Conservation (phyloP, 2,329 filamentous ascomycete genomes). For the Aspergillus awamori region DNA sequence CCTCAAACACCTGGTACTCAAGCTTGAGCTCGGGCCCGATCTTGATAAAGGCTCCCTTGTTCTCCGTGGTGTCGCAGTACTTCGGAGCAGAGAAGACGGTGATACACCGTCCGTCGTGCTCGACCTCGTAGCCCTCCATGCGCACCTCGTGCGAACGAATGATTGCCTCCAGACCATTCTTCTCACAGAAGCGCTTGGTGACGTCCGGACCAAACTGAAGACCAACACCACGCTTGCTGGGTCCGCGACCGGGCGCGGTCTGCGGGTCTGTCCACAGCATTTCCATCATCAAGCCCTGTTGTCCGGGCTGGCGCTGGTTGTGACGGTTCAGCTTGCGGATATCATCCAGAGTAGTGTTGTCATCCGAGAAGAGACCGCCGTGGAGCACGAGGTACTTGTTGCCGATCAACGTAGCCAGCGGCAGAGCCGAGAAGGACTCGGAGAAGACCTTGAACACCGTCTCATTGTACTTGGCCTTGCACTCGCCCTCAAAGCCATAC, state of each 20-base stretch:
- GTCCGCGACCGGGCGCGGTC: slow-evolving; percentile 78
- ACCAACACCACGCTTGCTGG: slow-evolving; percentile 94
- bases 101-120: slow-evolving; percentile 93
- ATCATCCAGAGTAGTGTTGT: slow-evolving; percentile 87
- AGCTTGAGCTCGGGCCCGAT: slow-evolving; percentile 90
- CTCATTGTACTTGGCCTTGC: slow-evolving; percentile 97
- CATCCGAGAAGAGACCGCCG: slow-evolving; percentile 91
- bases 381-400: slow-evolving; percentile 90
- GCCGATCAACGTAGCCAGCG: slow-evolving; percentile 88
- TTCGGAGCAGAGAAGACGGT: slow-evolving; percentile 97
- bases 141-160: slow-evolving; percentile 97
- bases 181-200: slow-evolving; percentile 94
- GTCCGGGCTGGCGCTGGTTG: slow-evolving; percentile 87
- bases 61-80: slow-evolving; percentile 97
- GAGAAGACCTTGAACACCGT: slow-evolving; percentile 96
- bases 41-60: slow-evolving; percentile 98
- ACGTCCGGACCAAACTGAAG: slow-evolving; percentile 96
- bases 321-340: slow-evolving; percentile 91
- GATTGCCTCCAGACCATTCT: slow-evolving; percentile 89
- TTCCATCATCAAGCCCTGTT: slow-evolving; percentile 98
- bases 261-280: slow-evolving; percentile 99
- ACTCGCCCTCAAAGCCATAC: slow-evolving; percentile 98
- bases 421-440: slow-evolving; percentile 93
- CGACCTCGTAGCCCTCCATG: slow-evolving; percentile 99
- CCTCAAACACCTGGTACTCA: slow-evolving; percentile 89